Conservation (phyloP, 495 filamentous ascomycete species). For the Parathielavia hyrcaniae region DNA sequence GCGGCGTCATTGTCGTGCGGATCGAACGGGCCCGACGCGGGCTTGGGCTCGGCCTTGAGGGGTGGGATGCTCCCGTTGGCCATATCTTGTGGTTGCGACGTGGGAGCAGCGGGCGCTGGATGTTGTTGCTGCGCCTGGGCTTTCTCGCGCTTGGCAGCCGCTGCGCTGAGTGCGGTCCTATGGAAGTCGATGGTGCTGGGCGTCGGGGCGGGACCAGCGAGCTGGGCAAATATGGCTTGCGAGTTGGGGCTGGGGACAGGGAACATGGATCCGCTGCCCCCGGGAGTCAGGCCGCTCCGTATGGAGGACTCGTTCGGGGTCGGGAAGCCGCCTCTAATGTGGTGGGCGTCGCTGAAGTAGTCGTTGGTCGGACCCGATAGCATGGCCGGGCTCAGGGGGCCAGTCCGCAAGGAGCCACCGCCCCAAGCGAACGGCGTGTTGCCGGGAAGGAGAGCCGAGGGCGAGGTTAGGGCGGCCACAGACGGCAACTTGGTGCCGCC, state of each 20-base stretch:
- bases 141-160: constrained; percentile 54
- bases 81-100: constrained; percentile 46
- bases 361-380: constrained; percentile 74
- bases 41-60: constrained; percentile 40
- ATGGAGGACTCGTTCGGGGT: constrained; percentile 97
- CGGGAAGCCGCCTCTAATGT: constrained; percentile 77
- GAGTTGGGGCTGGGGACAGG: constrained; percentile 84
- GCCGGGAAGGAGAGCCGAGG: constrained; percentile 69
- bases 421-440: constrained; percentile 72
- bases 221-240: constrained; percentile 67
- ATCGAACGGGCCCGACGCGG: constrained; percentile 58
- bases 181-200: constrained; percentile 92
- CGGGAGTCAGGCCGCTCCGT: constrained; percentile 85
- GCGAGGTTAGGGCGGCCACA: constrained; percentile 86
- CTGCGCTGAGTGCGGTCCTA: constrained; percentile 78
- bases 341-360: constrained; percentile 70
- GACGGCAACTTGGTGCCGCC: constrained; percentile 86
- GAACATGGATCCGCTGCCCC: constrained; percentile 97
- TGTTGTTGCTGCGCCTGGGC: constrained; percentile 43
- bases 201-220: constrained; percentile 70
- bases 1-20: constrained; percentile 92
- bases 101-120: constrained; percentile 28
- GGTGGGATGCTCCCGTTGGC: constrained; percentile 32
- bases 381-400: constrained; percentile 96
- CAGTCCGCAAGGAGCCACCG: constrained; percentile 76